A percentile compares a stretch with the other conserved stretches of the same genome.
phyloP scores from a whole-genome alignment of 257 asterid species.

The Apocynum venetum region DNA sequence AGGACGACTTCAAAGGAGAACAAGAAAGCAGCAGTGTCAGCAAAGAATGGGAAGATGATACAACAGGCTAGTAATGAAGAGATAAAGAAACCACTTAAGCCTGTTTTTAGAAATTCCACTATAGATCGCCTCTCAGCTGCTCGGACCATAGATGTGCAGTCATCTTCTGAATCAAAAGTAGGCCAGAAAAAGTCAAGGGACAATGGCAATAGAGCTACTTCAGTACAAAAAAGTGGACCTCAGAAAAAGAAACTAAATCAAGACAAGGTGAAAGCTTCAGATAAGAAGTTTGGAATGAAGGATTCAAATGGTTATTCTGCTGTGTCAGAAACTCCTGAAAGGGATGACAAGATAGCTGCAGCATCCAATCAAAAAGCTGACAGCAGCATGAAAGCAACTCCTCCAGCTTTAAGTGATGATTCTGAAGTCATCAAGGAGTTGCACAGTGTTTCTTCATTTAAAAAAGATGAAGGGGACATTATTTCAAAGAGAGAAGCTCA shows the following conservation, averaged over 20 bases:
- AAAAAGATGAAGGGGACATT: constrained; percentile 30
- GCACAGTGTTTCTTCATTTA: constrained; percentile 35
- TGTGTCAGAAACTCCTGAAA: constrained; percentile 25
- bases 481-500: constrained; percentile 19
- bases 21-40: constrained; percentile 29
- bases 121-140: constrained; percentile 67
- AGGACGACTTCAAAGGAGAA: constrained; percentile 35
- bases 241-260: constrained; percentile 25
- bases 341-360: constrained; percentile 2
- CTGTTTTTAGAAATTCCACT: constrained; percentile 54
- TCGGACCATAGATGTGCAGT: constrained; percentile 34
- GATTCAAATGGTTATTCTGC: constrained; percentile 24
- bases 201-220: constrained; percentile 11
- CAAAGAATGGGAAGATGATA: constrained; percentile 32
- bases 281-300: constrained; percentile 23
- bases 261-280: constrained; percentile 28
- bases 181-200: constrained; percentile 39
- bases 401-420: constrained; percentile 14
- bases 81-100: constrained; percentile 32
- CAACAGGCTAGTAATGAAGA: constrained; percentile 30
- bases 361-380: constrained; percentile 17
- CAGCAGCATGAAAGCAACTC: constrained; percentile 21
- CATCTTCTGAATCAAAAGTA: constrained; percentile 35
- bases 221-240: constrained; percentile 21
- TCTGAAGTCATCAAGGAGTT: constrained; percentile 35